phyloP scores from a whole-genome alignment of 208 protist species.

The Trichomonas vaginalis region DNA sequence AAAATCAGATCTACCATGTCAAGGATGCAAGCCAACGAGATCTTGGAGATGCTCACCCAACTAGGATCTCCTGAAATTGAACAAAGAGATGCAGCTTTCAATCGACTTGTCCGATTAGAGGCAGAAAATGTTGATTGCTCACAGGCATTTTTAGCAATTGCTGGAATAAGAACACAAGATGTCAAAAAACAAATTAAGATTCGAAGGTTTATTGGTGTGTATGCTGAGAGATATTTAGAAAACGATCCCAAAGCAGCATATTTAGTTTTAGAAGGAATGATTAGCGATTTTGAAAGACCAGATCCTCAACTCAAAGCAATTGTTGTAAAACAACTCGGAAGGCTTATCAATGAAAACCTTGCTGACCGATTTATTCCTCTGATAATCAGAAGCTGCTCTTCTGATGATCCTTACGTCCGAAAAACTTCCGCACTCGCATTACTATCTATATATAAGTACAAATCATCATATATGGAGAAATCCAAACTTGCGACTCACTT shows the following conservation, averaged over 20 bases:
- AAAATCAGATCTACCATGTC: too few species aligned
- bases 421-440: not conserved
- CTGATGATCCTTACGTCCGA: not conserved
- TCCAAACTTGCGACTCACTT: conserved; percentile 26
- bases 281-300: not conserved
- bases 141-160: not conserved
- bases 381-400: not conserved
- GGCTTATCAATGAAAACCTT: not conserved
- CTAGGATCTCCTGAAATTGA: too few species aligned
- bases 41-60: too few species aligned
- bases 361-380: not conserved
- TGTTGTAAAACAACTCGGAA: not conserved
- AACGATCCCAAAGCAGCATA: not conserved
- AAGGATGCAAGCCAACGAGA: too few species aligned
- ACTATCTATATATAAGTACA: not conserved
- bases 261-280: not conserved
- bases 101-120: not conserved
- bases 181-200: not conserved
- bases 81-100: not conserved
- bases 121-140: not conserved
- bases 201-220: not conserved
- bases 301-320: not conserved
- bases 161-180: not conserved
- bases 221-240: not conserved
- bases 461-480: not conserved